Conservation (phyloP, 2,329 filamentous ascomycete species). For the Neobulgaria alba region DNA sequence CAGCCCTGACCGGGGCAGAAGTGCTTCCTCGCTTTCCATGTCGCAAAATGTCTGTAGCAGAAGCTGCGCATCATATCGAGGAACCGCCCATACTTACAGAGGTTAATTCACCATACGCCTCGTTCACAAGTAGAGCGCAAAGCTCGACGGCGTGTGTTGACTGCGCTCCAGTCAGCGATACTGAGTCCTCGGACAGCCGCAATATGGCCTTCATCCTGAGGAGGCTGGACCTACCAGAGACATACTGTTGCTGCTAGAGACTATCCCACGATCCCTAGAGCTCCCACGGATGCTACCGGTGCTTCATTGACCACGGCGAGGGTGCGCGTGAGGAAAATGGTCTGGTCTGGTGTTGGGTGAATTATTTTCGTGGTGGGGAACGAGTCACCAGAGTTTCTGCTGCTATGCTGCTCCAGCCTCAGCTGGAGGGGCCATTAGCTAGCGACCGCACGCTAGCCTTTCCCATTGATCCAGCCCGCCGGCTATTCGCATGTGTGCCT, state of each 20-base stretch:
- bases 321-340: too few relatives aligned
- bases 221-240: conserved; percentile 41
- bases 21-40: conserved; percentile 13
- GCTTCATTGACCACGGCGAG: conserved; percentile 28
- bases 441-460: neutral
- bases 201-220: conserved; percentile 7
- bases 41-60: conserved; percentile 2
- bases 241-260: conserved; percentile 60
- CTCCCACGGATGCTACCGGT: conserved; percentile 61
- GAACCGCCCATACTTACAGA: conserved; percentile 53
- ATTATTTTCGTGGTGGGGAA: conserved; percentile 13
- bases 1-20: conserved; percentile 17
- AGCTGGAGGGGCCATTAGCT: neutral
- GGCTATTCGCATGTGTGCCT: neutral
- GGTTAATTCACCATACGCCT: conserved; percentile 84
- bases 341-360: conserved; percentile 1
- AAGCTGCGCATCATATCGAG: too few relatives aligned
- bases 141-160: conserved; percentile 76
- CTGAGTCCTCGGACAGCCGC: neutral
- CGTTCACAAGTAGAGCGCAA: conserved; percentile 79
- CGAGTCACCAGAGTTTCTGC: conserved; percentile 1
- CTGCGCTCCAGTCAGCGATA: conserved; percentile 31
- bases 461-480: neutral
- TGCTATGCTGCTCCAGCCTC: too few relatives aligned
- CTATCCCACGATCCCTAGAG: conserved; percentile 72